These are phyloP conservation scores for Ophiostoma sp. DNA, from an alignment of 2,329 filamentous ascomycete genomes.

Conservation along the genomic window DNA sequence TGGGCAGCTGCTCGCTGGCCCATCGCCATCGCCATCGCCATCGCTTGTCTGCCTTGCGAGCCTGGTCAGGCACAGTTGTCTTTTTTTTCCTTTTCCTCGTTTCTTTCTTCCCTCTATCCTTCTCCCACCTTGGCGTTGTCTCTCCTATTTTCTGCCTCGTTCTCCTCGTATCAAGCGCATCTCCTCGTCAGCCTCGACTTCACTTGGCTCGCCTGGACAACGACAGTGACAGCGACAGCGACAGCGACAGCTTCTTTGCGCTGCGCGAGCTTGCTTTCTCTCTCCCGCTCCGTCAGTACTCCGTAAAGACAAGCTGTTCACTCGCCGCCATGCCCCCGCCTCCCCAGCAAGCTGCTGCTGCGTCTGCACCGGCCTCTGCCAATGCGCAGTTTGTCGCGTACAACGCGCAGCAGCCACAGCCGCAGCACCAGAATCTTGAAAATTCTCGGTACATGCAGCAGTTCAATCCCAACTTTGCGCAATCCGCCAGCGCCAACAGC, in stretches of 20 bases:
- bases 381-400: constrained; percentile 3
- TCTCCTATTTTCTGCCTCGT: background rate
- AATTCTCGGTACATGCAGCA: constrained; percentile 6
- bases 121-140: background rate
- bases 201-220: no score
- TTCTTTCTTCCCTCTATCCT: background rate
- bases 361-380: background rate
- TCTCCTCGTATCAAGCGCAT: background rate
- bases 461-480: background rate
- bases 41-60: constrained; percentile 3
- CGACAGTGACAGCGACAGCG: background rate
- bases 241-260: background rate
- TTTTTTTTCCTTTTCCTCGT: background rate
- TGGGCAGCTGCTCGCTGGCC: background rate
- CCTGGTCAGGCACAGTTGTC: background rate
- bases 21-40: background rate
- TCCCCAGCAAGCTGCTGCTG: background rate
- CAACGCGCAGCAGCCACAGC: background rate
- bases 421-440: background rate
- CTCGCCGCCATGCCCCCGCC: background rate
- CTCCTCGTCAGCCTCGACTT: background rate
- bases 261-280: background rate
- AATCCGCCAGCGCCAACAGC: constrained; percentile 2
- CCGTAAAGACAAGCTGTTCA: background rate
- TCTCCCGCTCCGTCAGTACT: background rate